A percentile compares a stretch with the other conserved stretches of the same genome.
These are phyloP conservation scores for Aspergillus proliferans DNA, from an alignment of 2,329 filamentous ascomycete species.

Conservation along the genomic window DNA sequence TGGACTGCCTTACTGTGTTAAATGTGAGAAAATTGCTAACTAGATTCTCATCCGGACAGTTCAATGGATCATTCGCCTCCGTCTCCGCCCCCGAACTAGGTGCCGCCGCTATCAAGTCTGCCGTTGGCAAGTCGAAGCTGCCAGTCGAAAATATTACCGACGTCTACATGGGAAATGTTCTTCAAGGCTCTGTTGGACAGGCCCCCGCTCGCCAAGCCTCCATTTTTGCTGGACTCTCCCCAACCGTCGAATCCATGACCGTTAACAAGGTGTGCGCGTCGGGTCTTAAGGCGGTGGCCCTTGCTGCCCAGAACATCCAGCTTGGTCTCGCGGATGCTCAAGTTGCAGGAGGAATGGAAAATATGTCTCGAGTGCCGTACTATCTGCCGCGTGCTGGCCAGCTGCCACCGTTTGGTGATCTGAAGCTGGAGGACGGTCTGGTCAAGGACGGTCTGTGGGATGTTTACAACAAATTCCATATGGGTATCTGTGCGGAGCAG, in stretches of 20 bases:
- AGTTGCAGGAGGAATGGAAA: constrained; percentile 95
- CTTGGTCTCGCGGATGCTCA: constrained; percentile 82
- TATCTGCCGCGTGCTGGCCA: constrained; percentile 78
- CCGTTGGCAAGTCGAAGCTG: constrained; percentile 76
- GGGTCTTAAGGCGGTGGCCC: constrained; percentile 81
- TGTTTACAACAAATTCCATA: constrained; percentile 94
- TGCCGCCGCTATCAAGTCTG: constrained; percentile 84
- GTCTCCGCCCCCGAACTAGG: constrained; percentile 84
- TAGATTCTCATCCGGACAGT: constrained; percentile 47
- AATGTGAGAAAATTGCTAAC: constrained; percentile 4
- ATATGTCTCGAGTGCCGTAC: constrained; percentile 90
- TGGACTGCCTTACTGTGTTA: constrained; percentile 1
- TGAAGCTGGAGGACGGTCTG: constrained; percentile 83
- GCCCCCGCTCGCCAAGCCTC: constrained; percentile 84
- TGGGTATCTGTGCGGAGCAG: constrained; percentile 94
- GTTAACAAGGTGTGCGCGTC: constrained; percentile 99
- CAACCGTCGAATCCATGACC: constrained; percentile 78
- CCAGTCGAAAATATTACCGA: constrained; percentile 76
- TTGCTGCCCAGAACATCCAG: constrained; percentile 92
- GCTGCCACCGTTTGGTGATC: constrained; percentile 77
- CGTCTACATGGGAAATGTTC: constrained; percentile 96
- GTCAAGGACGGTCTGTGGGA: constrained; percentile 95
- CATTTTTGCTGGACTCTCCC: constrained; percentile 78
- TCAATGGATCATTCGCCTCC: constrained; percentile 84
- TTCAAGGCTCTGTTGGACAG: constrained; percentile 78